A percentile compares a stretch with the other conserved stretches of the same genome.
Evolutionary conservation across 352 stramenopile genomes (phyloP).

Genomic region (Phytophthora agathidicida): DNA sequence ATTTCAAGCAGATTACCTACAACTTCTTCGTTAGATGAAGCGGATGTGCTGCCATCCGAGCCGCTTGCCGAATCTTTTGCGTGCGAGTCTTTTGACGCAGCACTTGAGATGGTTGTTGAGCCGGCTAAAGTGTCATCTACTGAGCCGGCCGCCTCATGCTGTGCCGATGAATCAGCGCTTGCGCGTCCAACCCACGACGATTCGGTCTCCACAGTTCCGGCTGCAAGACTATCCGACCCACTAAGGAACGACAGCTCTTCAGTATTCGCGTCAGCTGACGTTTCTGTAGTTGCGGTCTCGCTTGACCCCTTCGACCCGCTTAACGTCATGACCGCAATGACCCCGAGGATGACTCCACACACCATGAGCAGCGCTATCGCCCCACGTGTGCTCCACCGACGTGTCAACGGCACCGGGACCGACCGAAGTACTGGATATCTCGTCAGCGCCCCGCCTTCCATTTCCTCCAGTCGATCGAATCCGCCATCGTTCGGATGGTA

Average conservation of each 20-base stretch:
- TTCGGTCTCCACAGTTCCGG: not conserved
- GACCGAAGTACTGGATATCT: conserved; percentile 28
- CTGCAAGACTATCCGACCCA: conserved; percentile 14
- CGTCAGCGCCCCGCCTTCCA: conserved; percentile 14
- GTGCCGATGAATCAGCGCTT: not conserved
- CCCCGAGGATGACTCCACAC: conserved; percentile 31
- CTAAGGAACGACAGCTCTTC: conserved; percentile 6
- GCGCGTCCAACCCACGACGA: conserved; percentile 3
- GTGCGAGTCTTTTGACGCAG: not conserved
- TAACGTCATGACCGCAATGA: conserved; percentile 25
- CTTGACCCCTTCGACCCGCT: not conserved
- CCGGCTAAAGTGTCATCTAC: conserved; percentile 1
- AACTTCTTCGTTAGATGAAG: conserved; percentile 9
- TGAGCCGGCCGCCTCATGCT: not conserved
- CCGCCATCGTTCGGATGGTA: conserved; percentile 18
- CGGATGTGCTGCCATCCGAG: not conserved
- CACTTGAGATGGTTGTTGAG: not conserved
- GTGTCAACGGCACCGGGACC: conserved; percentile 20
- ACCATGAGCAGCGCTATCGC: conserved; percentile 28
- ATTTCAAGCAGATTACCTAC: conserved; percentile 1
- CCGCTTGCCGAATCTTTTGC: not conserved
- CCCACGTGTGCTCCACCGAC: conserved; percentile 27
- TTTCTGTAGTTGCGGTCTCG: conserved; percentile 6
- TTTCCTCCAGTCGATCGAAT: conserved; percentile 37
- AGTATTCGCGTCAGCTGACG: not conserved